These are phyloP conservation scores for Fusarium staphyleae DNA, from an alignment of 2,329 filamentous ascomycete species.

Conservation along the genomic window DNA sequence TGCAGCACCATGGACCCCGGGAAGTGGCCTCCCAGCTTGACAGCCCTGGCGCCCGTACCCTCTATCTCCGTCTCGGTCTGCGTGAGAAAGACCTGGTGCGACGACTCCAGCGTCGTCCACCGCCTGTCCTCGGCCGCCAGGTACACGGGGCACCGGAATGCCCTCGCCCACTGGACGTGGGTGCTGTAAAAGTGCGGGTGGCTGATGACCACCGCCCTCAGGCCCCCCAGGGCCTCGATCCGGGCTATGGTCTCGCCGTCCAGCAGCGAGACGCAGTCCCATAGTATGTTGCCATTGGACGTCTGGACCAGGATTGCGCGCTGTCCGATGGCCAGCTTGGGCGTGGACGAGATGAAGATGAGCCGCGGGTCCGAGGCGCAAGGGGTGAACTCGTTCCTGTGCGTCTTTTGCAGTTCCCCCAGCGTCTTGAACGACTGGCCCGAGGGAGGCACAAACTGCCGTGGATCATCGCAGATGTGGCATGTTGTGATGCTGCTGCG, in stretches of 20 bases:
- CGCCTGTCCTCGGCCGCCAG: slow-evolving; percentile 67
- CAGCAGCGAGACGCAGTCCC: slow-evolving; percentile 78
- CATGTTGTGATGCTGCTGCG: slow-evolving; percentile 60
- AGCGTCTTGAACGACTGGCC: slow-evolving; percentile 71
- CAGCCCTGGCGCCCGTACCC: slow-evolving; percentile 60
- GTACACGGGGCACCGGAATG: slow-evolving; percentile 75
- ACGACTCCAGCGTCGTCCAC: slow-evolving; percentile 65
- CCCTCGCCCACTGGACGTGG: slow-evolving; percentile 74
- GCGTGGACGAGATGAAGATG: slow-evolving; percentile 57
- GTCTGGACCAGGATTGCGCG: slow-evolving; percentile 74
- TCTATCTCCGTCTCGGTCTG: slow-evolving; percentile 51
- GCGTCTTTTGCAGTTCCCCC: slow-evolving; percentile 49
- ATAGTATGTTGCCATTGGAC: slow-evolving; percentile 73
- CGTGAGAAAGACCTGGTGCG: slow-evolving; percentile 56
- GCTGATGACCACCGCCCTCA: slow-evolving; percentile 76
- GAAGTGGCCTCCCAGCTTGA: slow-evolving; percentile 83
- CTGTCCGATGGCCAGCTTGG: slow-evolving; percentile 77
- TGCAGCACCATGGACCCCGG: slow-evolving; percentile 74
- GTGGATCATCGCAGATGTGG: slow-evolving; percentile 75
- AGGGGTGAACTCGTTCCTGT: slow-evolving; percentile 62
- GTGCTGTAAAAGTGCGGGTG: slow-evolving; percentile 87
- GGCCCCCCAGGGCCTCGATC: slow-evolving; percentile 67
- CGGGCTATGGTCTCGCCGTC: slow-evolving; percentile 66
- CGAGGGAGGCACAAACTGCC: slow-evolving; percentile 69
- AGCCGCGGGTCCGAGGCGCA: slow-evolving; percentile 55